Evolutionary conservation across 176 grass and related monocot species (phyloP).

Genomic region (Oryza brachyantha): DNA sequence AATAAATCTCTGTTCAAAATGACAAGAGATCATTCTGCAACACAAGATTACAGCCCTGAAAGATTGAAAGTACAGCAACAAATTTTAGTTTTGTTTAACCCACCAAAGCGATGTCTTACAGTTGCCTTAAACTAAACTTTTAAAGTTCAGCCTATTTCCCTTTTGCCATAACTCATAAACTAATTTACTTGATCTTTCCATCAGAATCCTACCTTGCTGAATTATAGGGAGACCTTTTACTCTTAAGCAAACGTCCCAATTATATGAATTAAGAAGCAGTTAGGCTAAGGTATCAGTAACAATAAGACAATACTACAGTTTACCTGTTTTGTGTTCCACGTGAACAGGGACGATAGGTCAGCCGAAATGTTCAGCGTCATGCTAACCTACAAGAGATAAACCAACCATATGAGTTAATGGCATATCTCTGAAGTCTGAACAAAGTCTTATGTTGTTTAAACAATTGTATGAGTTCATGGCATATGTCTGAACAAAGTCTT

Average conservation of each 20-base stretch:
- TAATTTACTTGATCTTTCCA: background rate
- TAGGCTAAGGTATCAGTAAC: background rate
- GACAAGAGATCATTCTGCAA: background rate
- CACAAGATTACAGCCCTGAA: background rate
- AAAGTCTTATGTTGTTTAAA: background rate
- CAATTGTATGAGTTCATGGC: background rate
- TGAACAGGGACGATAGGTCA: constrained; percentile 91
- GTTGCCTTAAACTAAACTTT: background rate
- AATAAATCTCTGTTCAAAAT: background rate
- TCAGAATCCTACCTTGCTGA: background rate
- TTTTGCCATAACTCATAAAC: background rate
- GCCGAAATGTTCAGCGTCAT: constrained; percentile 94
- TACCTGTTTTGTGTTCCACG: constrained; percentile 99
- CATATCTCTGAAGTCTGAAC: background rate
- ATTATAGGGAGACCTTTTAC: background rate
- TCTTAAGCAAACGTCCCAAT: background rate
- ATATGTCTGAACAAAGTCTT: background rate
- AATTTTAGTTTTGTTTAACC: background rate
- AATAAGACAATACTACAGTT: background rate
- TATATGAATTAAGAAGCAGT: background rate
- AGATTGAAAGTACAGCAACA: background rate
- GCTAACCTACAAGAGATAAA: constrained; percentile 59
- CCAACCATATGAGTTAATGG: background rate
- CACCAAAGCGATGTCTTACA: background rate
- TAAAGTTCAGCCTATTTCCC: background rate